Evolutionary conservation across 257 asterid species (phyloP).

Genomic region (Solanum sparsipilum): DNA sequence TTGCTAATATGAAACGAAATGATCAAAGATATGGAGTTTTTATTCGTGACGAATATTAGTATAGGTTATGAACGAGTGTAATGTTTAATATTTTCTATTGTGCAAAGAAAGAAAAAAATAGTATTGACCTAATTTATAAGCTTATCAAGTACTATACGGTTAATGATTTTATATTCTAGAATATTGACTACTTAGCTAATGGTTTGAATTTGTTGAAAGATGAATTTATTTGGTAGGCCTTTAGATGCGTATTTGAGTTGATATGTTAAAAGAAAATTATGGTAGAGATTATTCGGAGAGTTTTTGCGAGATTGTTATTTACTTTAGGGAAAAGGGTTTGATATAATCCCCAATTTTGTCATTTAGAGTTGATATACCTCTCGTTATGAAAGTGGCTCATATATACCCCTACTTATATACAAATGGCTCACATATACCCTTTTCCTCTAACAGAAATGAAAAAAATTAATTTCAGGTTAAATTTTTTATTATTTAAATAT

Average conservation of each 20-base stretch:
- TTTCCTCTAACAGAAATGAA: too few relatives aligned
- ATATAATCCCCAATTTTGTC: too few relatives aligned
- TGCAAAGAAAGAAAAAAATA: background rate
- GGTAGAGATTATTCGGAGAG: background rate
- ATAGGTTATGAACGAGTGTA: too few relatives aligned
- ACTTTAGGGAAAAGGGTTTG: too few relatives aligned
- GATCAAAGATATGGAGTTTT: too few relatives aligned
- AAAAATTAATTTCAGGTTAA: too few relatives aligned
- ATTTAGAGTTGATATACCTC: too few relatives aligned
- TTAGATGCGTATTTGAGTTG: background rate
- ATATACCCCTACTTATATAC: too few relatives aligned
- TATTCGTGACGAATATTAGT: fast-evolving
- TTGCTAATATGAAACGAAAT: too few relatives aligned
- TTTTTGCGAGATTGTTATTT: background rate
- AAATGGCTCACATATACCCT: too few relatives aligned
- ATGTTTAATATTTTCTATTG: background rate
- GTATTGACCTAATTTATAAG: background rate
- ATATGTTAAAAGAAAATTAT: background rate
- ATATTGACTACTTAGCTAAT: background rate
- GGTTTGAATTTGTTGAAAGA: background rate
- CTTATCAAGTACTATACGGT: background rate
- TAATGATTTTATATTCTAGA: background rate
- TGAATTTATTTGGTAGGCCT: background rate
- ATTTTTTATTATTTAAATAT: too few relatives aligned
- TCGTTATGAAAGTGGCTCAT: too few relatives aligned